Evolutionary conservation across 169 alveolate species (phyloP).

Genomic region (Plasmodium knowlesi): DNA sequence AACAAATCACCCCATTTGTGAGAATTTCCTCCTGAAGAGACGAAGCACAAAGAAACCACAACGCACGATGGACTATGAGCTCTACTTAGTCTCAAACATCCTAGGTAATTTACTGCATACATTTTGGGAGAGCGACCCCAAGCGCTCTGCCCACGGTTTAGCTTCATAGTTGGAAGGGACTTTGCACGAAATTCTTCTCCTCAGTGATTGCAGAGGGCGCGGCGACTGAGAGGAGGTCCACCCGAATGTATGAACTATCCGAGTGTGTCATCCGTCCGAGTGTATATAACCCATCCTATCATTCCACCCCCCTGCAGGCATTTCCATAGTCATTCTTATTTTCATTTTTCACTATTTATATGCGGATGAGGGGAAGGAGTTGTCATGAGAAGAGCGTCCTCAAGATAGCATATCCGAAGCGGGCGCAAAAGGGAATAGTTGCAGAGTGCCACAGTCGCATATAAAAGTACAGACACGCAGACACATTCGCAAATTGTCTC

Average conservation of each 20-base stretch:
- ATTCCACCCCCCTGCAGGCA: conserved; percentile 18
- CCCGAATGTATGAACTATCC: background rate
- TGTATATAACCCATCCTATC: background rate
- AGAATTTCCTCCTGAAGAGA: background rate
- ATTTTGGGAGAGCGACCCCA: background rate
- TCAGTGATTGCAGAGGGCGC: background rate
- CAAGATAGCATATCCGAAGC: background rate
- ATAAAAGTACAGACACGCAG: background rate
- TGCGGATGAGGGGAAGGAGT: conserved; percentile 18
- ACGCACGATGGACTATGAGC: conserved; percentile 61
- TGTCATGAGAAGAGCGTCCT: background rate
- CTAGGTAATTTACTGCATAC: conserved; percentile 17
- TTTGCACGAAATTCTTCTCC: background rate
- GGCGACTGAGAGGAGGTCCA: background rate
- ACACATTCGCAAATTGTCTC: background rate
- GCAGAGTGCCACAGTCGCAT: background rate
- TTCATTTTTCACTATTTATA: conserved; percentile 62
- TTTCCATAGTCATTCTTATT: conserved; percentile 33
- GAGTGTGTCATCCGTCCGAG: background rate
- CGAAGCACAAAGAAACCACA: background rate
- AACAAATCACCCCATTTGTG: background rate
- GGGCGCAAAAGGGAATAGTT: background rate
- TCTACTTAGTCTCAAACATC: conserved; percentile 65
- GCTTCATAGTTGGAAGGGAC: background rate
- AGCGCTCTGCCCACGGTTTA: background rate